Conservation (phyloP, 257 asterid species). For the Coffea canephora region DNA sequence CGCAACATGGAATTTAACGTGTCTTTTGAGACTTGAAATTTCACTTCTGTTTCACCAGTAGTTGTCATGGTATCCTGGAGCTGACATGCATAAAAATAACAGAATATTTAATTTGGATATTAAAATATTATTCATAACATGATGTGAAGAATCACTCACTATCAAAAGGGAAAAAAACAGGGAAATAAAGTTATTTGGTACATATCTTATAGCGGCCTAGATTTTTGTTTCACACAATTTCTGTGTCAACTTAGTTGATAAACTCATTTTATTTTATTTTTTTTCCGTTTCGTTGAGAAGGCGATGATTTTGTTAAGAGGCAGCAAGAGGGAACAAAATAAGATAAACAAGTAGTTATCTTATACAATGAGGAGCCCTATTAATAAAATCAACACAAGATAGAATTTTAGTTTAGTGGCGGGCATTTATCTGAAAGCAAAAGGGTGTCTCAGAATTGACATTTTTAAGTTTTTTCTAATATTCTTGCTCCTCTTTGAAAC, state of each 20-base stretch:
- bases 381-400: too few species aligned
- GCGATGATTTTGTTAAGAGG: too few species aligned
- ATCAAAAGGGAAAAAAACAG: background rate
- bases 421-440: too few species aligned
- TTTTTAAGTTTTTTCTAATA: too few species aligned
- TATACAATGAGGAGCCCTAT: too few species aligned
- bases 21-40: constrained; percentile 80
- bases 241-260: background rate
- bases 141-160: background rate
- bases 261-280: background rate
- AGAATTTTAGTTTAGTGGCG: too few species aligned
- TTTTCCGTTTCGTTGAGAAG: too few species aligned
- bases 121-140: background rate
- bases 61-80: constrained; percentile 60
- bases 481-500: background rate
- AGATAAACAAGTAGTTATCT: too few species aligned
- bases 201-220: background rate
- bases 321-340: too few species aligned
- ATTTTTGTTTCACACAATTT: background rate
- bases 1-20: constrained; percentile 73
- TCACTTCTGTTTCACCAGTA: constrained; percentile 69
- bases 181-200: background rate
- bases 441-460: too few species aligned
- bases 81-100: constrained; percentile 33
- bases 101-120: background rate